These are phyloP conservation scores for Zelonia costaricensis DNA, from an alignment of 208 protist genomes.

Conservation along the genomic window DNA sequence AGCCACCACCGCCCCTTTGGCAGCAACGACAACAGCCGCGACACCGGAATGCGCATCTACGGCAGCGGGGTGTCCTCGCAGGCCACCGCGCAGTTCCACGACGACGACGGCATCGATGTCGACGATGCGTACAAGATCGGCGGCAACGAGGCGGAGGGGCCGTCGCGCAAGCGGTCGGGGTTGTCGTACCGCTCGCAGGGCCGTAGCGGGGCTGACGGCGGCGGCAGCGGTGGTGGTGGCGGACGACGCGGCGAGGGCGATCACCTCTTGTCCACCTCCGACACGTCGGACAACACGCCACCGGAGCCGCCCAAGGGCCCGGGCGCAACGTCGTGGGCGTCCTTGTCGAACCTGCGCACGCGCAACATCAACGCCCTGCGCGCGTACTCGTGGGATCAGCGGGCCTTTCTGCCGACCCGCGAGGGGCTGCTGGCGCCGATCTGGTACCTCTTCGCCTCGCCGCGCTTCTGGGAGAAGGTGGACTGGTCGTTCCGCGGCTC, in stretches of 20 bases:
- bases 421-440: slow-evolving; percentile 41
- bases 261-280: neutral
- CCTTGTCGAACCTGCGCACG: slow-evolving; percentile 40
- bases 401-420: slow-evolving; percentile 54
- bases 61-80: too few species aligned
- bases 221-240: neutral
- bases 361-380: slow-evolving; percentile 71
- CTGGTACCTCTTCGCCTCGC: slow-evolving; percentile 68
- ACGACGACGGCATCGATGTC: too few species aligned
- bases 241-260: neutral
- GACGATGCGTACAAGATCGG: too few species aligned
- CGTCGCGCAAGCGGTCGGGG: too few species aligned
- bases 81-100: too few species aligned
- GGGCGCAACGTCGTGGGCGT: neutral
- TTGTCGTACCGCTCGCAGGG: too few species aligned
- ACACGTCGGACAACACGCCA: neutral
- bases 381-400: slow-evolving; percentile 81
- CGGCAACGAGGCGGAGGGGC: too few species aligned
- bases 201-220: neutral
- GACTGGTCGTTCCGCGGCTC: slow-evolving; percentile 82
- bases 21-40: too few species aligned
- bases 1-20: too few species aligned
- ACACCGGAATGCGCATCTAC: too few species aligned
- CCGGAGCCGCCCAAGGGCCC: neutral
- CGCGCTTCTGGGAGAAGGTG: slow-evolving; percentile 85